phyloP scores from a whole-genome alignment of 225 moss, liverwort and hornwort species.

The Lunularia cruciata region DNA sequence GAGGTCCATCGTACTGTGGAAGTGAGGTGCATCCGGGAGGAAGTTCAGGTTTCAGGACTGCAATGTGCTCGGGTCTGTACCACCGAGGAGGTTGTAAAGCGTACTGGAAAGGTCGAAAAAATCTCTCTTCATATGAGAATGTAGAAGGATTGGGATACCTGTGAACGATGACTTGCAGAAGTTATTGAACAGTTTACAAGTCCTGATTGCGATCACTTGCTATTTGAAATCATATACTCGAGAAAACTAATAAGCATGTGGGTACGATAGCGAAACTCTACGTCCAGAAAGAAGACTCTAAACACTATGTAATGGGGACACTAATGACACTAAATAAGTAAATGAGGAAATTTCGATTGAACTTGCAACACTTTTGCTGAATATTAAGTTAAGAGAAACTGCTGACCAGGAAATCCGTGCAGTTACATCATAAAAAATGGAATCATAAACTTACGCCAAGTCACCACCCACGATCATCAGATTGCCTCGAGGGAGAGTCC shows the following conservation, averaged over 20 bases:
- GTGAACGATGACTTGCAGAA: constrained; percentile 27
- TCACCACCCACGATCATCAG: constrained; percentile 96
- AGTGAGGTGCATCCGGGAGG: constrained; percentile 65
- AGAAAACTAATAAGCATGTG: no score
- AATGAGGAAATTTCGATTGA: no score
- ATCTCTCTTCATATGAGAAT: constrained; percentile 92
- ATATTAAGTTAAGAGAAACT: no score
- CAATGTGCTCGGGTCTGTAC: constrained; percentile 90
- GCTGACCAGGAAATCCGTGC: not conserved
- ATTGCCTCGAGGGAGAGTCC: constrained; percentile 77
- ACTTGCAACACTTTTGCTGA: no score
- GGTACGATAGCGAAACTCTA: no score
- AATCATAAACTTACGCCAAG: constrained; percentile 72
- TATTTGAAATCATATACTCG: no score
- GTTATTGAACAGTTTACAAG: not conserved
- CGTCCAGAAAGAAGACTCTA: no score
- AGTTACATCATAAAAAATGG: not conserved
- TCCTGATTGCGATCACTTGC: no score
- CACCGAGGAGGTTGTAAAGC: constrained; percentile 79
- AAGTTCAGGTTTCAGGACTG: constrained; percentile 96
- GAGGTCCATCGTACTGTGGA: constrained; percentile 82
- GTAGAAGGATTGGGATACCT: constrained; percentile 99
- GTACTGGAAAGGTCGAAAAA: constrained; percentile 94
- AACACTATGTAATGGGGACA: no score
- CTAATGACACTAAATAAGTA: no score